Percentiles rank a stretch among this genome's conserved stretches.
phyloP scores from a whole-genome alignment of 176 grass and related monocot genomes.

The Eragrostis curvula region DNA sequence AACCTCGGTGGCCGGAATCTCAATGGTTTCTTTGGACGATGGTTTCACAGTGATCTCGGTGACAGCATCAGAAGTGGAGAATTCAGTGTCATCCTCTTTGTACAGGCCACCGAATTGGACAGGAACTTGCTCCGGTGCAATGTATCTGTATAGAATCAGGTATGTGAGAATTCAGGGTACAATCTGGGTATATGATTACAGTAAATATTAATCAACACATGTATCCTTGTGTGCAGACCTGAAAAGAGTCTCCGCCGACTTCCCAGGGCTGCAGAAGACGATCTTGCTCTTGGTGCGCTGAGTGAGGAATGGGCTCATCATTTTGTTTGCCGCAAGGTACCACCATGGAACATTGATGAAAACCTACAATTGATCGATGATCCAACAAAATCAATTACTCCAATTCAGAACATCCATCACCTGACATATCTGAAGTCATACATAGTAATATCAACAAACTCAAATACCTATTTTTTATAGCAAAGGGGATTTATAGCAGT shows the following conservation, averaged over 20 bases:
- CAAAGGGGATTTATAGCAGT: background rate
- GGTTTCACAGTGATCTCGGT: slow-evolving; percentile 74
- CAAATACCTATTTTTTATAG: background rate
- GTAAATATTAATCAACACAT: background rate
- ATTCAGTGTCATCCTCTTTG: slow-evolving; percentile 79
- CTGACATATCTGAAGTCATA: background rate
- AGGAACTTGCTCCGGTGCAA: slow-evolving; percentile 83
- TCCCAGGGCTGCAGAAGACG: slow-evolving; percentile 74
- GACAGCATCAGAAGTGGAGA: slow-evolving; percentile 77
- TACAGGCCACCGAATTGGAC: slow-evolving; percentile 81
- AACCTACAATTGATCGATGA: slow-evolving; percentile 51
- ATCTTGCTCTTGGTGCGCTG: slow-evolving; percentile 99
- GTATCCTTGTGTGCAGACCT: slow-evolving; percentile 50
- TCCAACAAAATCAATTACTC: slow-evolving; percentile 5
- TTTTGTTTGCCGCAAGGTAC: slow-evolving; percentile 78
- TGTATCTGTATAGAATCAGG: slow-evolving; percentile 61
- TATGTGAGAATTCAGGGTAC: background rate
- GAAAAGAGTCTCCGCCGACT: slow-evolving; percentile 84
- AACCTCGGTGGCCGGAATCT: slow-evolving; percentile 77
- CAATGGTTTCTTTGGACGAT: slow-evolving; percentile 79
- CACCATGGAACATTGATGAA: slow-evolving; percentile 99
- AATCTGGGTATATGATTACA: background rate
- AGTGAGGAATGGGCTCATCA: slow-evolving; percentile 92
- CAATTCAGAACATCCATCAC: background rate
- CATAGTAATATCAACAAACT: background rate